Base-by-base conservation (phyloP, 352 stramenopile genomes). In the Hyaloperonospora brassicae region DNA sequence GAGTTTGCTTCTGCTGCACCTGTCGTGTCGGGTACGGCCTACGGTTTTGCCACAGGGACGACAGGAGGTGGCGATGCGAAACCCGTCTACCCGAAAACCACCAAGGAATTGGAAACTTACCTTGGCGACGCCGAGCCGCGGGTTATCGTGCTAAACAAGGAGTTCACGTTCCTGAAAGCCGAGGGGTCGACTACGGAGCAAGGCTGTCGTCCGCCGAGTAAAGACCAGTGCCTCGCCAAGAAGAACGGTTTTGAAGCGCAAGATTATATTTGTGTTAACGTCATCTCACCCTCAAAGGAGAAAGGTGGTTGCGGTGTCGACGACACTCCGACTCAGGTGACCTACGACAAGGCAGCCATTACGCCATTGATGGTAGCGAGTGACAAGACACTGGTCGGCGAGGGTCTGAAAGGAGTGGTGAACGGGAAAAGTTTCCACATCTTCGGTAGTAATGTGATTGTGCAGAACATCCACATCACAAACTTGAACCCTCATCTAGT, bases 191-290 rank as follows among this genome's bases (percentile, higher is more conserved):
- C 34, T 11, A 70, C 55, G 1, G 60, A 66, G 27, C 57, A 13
- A 1, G 64, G 52, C 5, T 69, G 64, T 21, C 47, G 57, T 13
- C 52, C 60, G 1, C 47, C n/a, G 2, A 57, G 62, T 38, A 62
- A 52, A 13, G 46, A 49, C 8, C 45, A 65, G 7, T 71, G 62
- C 14, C 45, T 68, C 9, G 61, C 58, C 40, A 76, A 74, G 54
- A 72, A 74, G 12, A 70, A 70, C 44, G 66, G 60, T 11, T 73
- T 59, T 49, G 48, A 76, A 44, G 55, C 55, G 31, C 71, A 80
- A 10, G 62, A 77, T 34, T 54, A 56, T 6, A 76, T 77, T 24
- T 42, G 72, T 3, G 11, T 21, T 3, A 12, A 31, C 27, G 27
- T 31, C 27, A 8, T 7, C 12, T 48, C 59, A 40, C n/a, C 41